Evolutionary conservation across 805 yeast genomes (phyloP), one percentile per base, ranked within the genome.

Genomic region (Isabelozyma gotoi): DNA sequence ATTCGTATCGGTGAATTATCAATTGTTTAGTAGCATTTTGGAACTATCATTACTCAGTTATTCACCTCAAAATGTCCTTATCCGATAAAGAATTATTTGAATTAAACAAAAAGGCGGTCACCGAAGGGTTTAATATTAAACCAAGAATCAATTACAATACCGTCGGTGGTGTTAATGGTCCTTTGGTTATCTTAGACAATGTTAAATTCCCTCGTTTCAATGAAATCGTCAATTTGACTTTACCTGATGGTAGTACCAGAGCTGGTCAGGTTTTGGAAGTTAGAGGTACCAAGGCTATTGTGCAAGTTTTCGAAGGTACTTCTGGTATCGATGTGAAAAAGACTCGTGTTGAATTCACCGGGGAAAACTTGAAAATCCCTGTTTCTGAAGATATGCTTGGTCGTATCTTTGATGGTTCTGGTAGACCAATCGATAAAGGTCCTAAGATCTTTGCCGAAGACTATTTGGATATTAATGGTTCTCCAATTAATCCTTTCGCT

Each of bases 211-310:
- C 77, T 18, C 84, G 96, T 61, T 94, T 80, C 74, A 90, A 92
- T 61, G 99, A 94, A 73, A 94, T 94, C 73, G 99, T 94, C 61
- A 88, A 91, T 68, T 78, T 94, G 61, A 95, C 99, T 8, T 77
- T 94, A 48, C 99, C 99, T 39, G 99, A 95, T 65, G 99, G 99
- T 8, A 70, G 94, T 16, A 73, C 76, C 40, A 87, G 99, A 72
- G 96, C 96, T 46, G 99, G 99, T 61, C 98, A 94, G 71, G 99
- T 94, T 18, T 80, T 94, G 62, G 99, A 94, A 73, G 98, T 95
- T 46, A 85, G 95, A 71, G 99, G 99, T 50, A 82, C 87, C 59
- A 85, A 94, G 65, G 99, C 99, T 43, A 82, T 94, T 67, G 99
- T 94, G 41, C 99, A 94, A 78, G 99, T 94, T 40, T 94, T 94